Conservation (phyloP, 768 basidiomycete genomes). For the Boletus eberwhitei region DNA sequence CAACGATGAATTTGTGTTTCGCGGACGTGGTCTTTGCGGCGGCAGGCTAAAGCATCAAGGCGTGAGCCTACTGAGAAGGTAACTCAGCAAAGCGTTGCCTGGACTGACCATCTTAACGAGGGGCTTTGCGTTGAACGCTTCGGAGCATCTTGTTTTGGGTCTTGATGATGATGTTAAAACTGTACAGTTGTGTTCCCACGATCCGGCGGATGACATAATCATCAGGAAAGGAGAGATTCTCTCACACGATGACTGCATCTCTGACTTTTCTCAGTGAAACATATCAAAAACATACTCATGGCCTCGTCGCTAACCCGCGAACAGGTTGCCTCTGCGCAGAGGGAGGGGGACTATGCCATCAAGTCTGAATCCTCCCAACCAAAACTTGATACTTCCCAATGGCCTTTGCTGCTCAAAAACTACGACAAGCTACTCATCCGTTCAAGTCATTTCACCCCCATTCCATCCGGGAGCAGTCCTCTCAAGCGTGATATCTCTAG, state of each 20-base stretch:
- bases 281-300: conserved; percentile 10
- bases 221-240: conserved; percentile 6
- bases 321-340: conserved; percentile 72
- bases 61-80: conserved; percentile 88
- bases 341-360: conserved; percentile 74
- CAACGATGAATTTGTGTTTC: conserved; percentile 80
- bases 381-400: conserved; percentile 89
- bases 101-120: conserved; percentile 67
- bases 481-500: conserved; percentile 89
- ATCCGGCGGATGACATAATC: conserved; percentile 7
- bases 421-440: conserved; percentile 96
- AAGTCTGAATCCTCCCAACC: conserved; percentile 74
- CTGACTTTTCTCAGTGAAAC: background rate
- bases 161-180: conserved; percentile 32
- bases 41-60: conserved; percentile 51
- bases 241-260: conserved; percentile 19
- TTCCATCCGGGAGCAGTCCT: conserved; percentile 90
- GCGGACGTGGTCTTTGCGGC: conserved; percentile 48
- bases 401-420: conserved; percentile 97
- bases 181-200: conserved; percentile 48
- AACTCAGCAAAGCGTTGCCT: conserved; percentile 84
- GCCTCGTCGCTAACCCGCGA: conserved; percentile 48
- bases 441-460: conserved; percentile 97
- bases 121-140: background rate
- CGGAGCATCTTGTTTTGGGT: background rate